Evolutionary conservation across 2,329 filamentous ascomycete genomes (phyloP).

Genomic region (Neocatenulostroma microsporum): DNA sequence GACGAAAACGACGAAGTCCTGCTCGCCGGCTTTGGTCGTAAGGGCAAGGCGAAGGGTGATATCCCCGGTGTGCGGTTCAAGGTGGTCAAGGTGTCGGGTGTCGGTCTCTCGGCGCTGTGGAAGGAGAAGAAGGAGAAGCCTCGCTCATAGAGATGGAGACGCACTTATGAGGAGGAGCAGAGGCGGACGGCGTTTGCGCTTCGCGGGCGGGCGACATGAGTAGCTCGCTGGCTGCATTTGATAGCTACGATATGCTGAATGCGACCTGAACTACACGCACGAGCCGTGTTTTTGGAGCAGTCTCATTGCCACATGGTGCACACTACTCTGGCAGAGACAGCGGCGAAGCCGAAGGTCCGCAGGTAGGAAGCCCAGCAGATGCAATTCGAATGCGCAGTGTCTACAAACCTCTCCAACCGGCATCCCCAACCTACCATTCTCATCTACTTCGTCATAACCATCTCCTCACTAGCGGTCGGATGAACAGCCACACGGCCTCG

Average conservation of each 20-base stretch:
- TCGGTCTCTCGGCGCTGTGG: slow-evolving; percentile 67
- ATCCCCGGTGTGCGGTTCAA: slow-evolving; percentile 99
- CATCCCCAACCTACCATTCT: too few species aligned
- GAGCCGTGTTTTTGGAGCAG: too few species aligned
- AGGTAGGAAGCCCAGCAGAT: too few species aligned
- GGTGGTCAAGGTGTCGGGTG: slow-evolving; percentile 99
- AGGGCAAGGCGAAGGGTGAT: slow-evolving; percentile 99
- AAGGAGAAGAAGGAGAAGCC: slow-evolving; percentile 42
- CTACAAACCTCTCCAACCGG: too few species aligned
- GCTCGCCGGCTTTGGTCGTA: slow-evolving; percentile 99
- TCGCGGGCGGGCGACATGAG: not conserved
- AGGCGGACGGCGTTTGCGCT: slow-evolving; percentile 1
- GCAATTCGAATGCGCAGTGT: too few species aligned
- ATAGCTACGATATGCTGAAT: not conserved
- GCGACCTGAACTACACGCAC: too few species aligned
- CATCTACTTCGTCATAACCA: too few species aligned
- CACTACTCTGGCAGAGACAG: too few species aligned
- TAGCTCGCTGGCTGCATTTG: not conserved
- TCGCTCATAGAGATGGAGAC: slow-evolving; percentile 28
- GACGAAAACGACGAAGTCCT: slow-evolving; percentile 99
- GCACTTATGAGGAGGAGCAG: not conserved
- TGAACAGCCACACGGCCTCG: too few species aligned
- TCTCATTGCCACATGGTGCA: too few species aligned
- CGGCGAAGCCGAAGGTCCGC: too few species aligned
- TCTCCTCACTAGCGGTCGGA: too few species aligned